Evolutionary conservation across 2,329 filamentous ascomycete species (phyloP).

Genomic region (Fusarium foetens): DNA sequence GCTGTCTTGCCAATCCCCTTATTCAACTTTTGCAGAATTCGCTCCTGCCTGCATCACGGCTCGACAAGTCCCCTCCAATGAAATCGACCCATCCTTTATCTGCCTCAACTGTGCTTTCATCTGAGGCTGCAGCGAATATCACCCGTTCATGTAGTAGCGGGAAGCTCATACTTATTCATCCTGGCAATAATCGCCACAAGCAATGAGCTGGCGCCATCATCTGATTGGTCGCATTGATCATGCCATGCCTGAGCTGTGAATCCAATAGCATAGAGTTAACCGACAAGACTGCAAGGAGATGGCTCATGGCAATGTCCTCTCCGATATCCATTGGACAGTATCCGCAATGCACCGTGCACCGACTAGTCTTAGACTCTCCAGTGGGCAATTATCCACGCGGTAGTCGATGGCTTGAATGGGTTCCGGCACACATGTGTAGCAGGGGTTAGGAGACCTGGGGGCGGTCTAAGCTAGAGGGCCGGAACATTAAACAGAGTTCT

Average conservation of each 20-base stretch:
- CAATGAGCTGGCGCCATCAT: neutral
- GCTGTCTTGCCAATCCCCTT: constrained; percentile 29
- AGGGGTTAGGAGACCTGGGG: constrained; percentile 7
- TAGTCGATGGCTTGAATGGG: constrained; percentile 3
- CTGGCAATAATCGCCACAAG: constrained; percentile 4
- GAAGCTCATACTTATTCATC: neutral
- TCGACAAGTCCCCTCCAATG: constrained; percentile 10
- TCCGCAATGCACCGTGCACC: neutral
- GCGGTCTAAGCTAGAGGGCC: constrained; percentile 1
- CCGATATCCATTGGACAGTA: neutral
- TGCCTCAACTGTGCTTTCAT: constrained; percentile 6
- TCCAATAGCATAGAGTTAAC: neutral
- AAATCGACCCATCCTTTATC: constrained; percentile 2
- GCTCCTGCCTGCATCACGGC: neutral
- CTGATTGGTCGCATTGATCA: neutral
- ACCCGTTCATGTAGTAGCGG: constrained; percentile 2
- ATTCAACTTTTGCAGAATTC: constrained; percentile 1
- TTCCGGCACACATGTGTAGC: neutral
- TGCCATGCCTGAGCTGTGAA: neutral
- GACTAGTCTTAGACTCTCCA: neutral
- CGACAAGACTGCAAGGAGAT: neutral
- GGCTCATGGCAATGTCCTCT: neutral
- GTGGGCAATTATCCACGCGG: neutral
- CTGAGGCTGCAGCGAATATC: neutral
- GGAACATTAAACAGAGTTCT: constrained; percentile 16